phyloP scores from a whole-genome alignment of 306 rosid species.

The Lupinus albus region DNA sequence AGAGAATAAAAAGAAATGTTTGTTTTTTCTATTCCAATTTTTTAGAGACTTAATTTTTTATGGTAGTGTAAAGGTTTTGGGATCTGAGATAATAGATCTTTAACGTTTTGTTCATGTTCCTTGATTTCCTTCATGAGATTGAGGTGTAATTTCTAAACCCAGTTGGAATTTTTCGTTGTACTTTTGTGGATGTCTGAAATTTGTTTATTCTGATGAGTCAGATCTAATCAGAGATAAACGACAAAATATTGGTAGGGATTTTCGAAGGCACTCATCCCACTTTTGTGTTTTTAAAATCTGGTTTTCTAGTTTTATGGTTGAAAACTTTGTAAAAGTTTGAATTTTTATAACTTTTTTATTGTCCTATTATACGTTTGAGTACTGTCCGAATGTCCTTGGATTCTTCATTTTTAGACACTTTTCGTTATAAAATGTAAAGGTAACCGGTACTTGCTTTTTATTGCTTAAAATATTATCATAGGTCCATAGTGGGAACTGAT shows the following conservation, averaged over 20 bases:
- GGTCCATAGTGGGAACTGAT: slow-evolving; percentile 5
- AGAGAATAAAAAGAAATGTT: slow-evolving; percentile 25
- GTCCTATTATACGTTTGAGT: slow-evolving; percentile 54
- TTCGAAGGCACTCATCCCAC: slow-evolving; percentile 39
- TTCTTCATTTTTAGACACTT: slow-evolving; percentile 46
- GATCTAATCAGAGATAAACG: slow-evolving; percentile 68
- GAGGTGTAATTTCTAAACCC: slow-evolving; percentile 39
- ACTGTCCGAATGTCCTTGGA: slow-evolving; percentile 52
- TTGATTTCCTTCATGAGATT: slow-evolving; percentile 38
- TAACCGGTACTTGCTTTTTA: slow-evolving; percentile 30
- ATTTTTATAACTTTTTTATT: slow-evolving; percentile 45
- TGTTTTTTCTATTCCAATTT: neutral
- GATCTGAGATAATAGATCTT: slow-evolving; percentile 65
- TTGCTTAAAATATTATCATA: slow-evolving; percentile 19
- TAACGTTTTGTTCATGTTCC: slow-evolving; percentile 46
- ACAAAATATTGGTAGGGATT: slow-evolving; percentile 60
- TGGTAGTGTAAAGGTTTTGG: slow-evolving; percentile 36
- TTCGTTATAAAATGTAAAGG: slow-evolving; percentile 23
- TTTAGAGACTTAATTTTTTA: slow-evolving; percentile 3
- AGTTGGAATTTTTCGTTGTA: slow-evolving; percentile 42
- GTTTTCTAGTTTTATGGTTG: slow-evolving; percentile 50
- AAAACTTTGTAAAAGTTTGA: slow-evolving; percentile 49
- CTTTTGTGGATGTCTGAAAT: slow-evolving; percentile 35
- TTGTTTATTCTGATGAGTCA: slow-evolving; percentile 47
- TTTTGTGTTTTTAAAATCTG: slow-evolving; percentile 40